Evolutionary conservation across 768 basidiomycete genomes (phyloP), one percentile per base, ranked within the genome.

Genomic region (Calvatia gigantea): DNA sequence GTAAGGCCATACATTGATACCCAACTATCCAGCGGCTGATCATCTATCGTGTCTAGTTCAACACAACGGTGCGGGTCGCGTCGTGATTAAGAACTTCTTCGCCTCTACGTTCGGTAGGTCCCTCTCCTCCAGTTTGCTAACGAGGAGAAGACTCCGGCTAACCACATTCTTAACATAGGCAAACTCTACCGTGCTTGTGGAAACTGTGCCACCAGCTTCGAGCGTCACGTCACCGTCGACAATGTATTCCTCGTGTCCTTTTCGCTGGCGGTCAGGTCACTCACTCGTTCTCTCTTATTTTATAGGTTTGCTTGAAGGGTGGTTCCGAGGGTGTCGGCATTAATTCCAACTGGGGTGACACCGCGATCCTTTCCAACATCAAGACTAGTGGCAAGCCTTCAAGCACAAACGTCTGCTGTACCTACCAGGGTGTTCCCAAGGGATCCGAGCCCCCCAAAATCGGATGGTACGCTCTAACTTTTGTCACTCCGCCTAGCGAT

Each of bases 161-260:
- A 25, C 27, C 15, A 2, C 32, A 25, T 43, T 35, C 15, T 12
- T 46, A 7, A 5, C 25, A 14, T 7, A 66, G 66, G 65, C 19
- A 67, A 68, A 60, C 56, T 68, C 4, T 68, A 68, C 51, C 65
- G 67, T 53, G 58, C 60, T 27, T 68, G 67, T 31, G 67, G 67
- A 41, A 67, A 68, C 42, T 68, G 67, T 31, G 63, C 57, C 6
- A 61, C 62, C 28, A 54, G 53, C 23, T 60, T 62, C 35, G 60
- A 60, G 35, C 64, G 67, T 7, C 62, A 66, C 44, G 67, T 68
- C n/a, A 62, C 60, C 4, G 39, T 68, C 37, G 61, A 60, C 51
- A 68, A 68, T 44, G 67, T 67, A 56, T 58, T 50, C 21, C 33
- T 32, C 12, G 23, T 53, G 23, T 33, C 43, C 15, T 46, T 35